A percentile compares a stretch with the other conserved stretches of the same genome.
Conservation (phyloP, 306 rosid genomes). For the Begonia fuchsioides region DNA sequence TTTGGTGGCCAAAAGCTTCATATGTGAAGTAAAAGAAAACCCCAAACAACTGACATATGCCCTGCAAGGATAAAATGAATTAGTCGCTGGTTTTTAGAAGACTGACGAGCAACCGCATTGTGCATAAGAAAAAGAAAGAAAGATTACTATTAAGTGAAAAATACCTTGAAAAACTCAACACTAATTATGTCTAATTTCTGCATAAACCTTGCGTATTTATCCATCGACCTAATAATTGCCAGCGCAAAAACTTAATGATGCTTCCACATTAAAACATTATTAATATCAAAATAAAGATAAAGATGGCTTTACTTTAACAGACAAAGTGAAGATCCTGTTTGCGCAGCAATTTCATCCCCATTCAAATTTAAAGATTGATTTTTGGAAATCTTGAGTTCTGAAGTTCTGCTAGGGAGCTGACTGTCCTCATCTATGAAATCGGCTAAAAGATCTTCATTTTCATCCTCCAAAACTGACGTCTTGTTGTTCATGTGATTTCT, state of each 20-base stretch:
- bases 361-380: conserved; percentile 28
- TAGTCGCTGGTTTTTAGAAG: not conserved
- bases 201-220: conserved; percentile 96
- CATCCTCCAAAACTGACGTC: conserved; percentile 59
- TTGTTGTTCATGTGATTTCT: conserved; percentile 38
- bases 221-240: conserved; percentile 69
- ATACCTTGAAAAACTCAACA: conserved; percentile 85
- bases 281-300: conserved; percentile 7
- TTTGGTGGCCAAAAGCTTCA: conserved; percentile 79
- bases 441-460: conserved; percentile 97
- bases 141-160: conserved; percentile 13
- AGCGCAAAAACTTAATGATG: conserved; percentile 17
- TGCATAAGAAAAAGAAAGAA: conserved; percentile 6
- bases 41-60: conserved; percentile 87
- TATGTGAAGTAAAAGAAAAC: conserved; percentile 57
- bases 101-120: too few relatives aligned
- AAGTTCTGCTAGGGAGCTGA: conserved; percentile 91
- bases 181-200: conserved; percentile 76
- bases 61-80: conserved; percentile 67
- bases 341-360: conserved; percentile 52
- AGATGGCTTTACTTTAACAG: conserved; percentile 58
- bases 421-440: conserved; percentile 99
- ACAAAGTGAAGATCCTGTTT: conserved; percentile 89
- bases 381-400: conserved; percentile 34
- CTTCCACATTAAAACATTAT: conserved; percentile 10